These are phyloP conservation scores for Leccinum solheimii DNA, from an alignment of 1,284 basidiomycete species.

Conservation along the genomic window DNA sequence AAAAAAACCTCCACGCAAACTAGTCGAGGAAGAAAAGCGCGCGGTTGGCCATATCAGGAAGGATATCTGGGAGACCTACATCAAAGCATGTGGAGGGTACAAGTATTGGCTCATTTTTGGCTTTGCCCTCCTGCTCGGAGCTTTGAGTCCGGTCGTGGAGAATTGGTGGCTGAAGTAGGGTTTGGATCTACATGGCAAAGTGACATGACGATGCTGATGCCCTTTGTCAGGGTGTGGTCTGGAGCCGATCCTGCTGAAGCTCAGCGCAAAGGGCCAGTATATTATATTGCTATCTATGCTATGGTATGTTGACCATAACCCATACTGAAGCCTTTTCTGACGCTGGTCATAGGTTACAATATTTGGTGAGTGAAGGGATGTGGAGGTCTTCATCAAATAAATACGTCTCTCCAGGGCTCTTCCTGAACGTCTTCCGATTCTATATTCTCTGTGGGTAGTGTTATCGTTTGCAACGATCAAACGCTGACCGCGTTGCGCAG, in stretches of 20 bases:
- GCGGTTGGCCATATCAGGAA: conserved; percentile 80
- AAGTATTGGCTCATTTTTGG: conserved; percentile 76
- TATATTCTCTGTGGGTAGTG: conserved; percentile 58
- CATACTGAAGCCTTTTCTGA: conserved; percentile 7
- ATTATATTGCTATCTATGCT: conserved; percentile 81
- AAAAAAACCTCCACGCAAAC: conserved; percentile 79
- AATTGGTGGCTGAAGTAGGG: conserved; percentile 79
- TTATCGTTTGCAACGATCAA: neutral
- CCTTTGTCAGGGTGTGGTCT: conserved; percentile 63
- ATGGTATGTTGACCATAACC: conserved; percentile 38
- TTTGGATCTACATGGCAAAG: conserved; percentile 1
- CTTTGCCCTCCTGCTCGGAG: conserved; percentile 58
- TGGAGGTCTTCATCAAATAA: conserved; percentile 7
- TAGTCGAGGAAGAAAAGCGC: conserved; percentile 88
- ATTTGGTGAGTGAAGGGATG: conserved; percentile 33
- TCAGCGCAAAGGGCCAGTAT: conserved; percentile 53
- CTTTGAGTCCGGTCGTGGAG: conserved; percentile 75
- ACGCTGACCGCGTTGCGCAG: conserved; percentile 34
- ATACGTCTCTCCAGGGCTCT: conserved; percentile 45
- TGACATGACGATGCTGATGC: conserved; percentile 10
- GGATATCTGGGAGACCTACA: conserved; percentile 81
- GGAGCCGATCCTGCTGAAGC: conserved; percentile 42
- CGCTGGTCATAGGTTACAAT: conserved; percentile 39
- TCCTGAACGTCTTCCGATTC: conserved; percentile 66
- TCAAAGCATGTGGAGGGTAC: conserved; percentile 65